Evolutionary conservation across 225 moss, liverwort and hornwort species (phyloP).

Genomic region (Polytrichum commune): DNA sequence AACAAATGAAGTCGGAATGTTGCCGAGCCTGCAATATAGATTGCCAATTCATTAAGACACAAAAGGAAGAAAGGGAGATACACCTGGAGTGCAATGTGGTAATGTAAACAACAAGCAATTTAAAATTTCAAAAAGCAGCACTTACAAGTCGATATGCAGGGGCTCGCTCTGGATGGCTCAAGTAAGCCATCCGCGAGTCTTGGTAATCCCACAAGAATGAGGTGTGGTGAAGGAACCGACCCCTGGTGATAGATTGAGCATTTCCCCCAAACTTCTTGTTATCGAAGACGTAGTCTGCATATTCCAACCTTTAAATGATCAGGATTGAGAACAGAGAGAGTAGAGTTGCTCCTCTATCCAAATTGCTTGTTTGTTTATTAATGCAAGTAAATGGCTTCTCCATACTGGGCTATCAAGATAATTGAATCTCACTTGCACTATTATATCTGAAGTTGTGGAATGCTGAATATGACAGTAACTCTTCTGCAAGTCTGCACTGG

Average conservation of each 20-base stretch:
- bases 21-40: constrained; percentile 52
- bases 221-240: constrained; percentile 87
- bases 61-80: too few species aligned
- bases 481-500: too few species aligned
- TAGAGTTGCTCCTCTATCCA: too few species aligned
- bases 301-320: not conserved
- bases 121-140: not conserved
- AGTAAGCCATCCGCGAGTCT: constrained; percentile 76
- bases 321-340: not conserved
- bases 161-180: constrained; percentile 62
- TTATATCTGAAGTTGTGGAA: too few species aligned
- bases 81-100: too few species aligned
- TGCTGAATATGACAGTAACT: too few species aligned
- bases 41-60: not conserved
- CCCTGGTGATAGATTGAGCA: constrained; percentile 76
- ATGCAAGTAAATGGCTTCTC: too few species aligned
- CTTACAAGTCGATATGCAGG: constrained; percentile 74
- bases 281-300: constrained; percentile 73
- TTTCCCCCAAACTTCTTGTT: constrained; percentile 88
- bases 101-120: too few species aligned
- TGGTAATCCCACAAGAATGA: constrained; percentile 88
- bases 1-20: constrained; percentile 87
- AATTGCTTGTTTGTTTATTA: too few species aligned
- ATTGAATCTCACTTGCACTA: too few species aligned
- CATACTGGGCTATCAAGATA: too few species aligned